Evolutionary conservation across 345 rosid genomes (phyloP).

Genomic region (Mangifera indica): DNA sequence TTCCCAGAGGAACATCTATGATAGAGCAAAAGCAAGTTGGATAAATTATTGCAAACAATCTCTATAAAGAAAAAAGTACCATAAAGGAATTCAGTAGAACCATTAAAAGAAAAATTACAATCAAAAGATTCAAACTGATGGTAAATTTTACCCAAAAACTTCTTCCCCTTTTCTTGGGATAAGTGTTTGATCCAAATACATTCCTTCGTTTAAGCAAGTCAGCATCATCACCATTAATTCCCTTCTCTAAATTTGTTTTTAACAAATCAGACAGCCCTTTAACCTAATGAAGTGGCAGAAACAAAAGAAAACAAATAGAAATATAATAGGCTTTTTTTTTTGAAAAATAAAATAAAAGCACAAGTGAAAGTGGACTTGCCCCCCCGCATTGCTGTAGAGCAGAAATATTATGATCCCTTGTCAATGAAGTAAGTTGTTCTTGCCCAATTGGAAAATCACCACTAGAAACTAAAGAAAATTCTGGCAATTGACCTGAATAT

Average conservation of each 20-base stretch:
- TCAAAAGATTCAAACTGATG: not conserved
- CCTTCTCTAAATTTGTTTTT: conserved; percentile 75
- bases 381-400: conserved; percentile 72
- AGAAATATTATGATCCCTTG: conserved; percentile 66
- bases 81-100: not conserved
- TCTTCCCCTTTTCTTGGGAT: conserved; percentile 89
- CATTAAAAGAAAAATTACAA: not conserved
- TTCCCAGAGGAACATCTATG: conserved; percentile 84
- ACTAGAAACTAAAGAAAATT: conserved; percentile 30
- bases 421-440: conserved; percentile 66
- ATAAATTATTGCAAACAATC: not conserved
- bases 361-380: conserved; percentile 44
- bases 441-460: conserved; percentile 69
- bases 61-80: not conserved
- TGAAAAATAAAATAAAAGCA: conserved; percentile 17
- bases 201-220: conserved; percentile 62
- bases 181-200: conserved; percentile 85
- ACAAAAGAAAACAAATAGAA: not conserved
- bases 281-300: conserved; percentile 42
- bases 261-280: conserved; percentile 59
- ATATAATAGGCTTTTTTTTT: conserved; percentile 14
- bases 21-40: not conserved
- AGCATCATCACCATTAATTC: conserved; percentile 66
- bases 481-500: conserved; percentile 31
- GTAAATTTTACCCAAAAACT: conserved; percentile 64